Evolutionary conservation across 805 yeast genomes (phyloP).

Genomic region (Candida yuanshanica): DNA sequence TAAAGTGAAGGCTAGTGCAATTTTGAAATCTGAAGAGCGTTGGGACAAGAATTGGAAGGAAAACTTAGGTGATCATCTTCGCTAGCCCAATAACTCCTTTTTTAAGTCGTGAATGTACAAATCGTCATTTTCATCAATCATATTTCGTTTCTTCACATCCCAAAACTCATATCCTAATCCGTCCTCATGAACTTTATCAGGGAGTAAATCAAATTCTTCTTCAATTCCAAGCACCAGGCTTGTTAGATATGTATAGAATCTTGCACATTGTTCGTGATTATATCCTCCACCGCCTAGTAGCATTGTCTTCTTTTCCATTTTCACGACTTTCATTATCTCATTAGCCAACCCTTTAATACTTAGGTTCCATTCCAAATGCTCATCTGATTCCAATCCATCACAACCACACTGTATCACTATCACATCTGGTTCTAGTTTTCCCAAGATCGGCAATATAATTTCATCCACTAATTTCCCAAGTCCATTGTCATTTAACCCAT

Average conservation of each 20-base stretch:
- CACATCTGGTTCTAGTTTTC: slow-evolving; percentile 39
- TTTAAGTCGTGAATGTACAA: slow-evolving; percentile 24
- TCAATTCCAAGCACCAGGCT: slow-evolving; percentile 15
- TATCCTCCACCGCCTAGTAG: slow-evolving; percentile 80
- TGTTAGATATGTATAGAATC: slow-evolving; percentile 45
- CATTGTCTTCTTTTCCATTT: slow-evolving; percentile 32
- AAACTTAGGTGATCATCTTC: slow-evolving; percentile 17
- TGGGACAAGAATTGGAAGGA: slow-evolving; percentile 78
- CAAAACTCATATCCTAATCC: slow-evolving; percentile 48
- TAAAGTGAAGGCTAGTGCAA: slow-evolving; percentile 60
- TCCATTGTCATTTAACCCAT: slow-evolving; percentile 48
- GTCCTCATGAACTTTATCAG: slow-evolving; percentile 43
- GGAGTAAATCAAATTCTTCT: slow-evolving; percentile 40
- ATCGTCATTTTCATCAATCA: slow-evolving; percentile 27
- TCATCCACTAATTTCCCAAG: slow-evolving; percentile 33
- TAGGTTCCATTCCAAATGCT: slow-evolving; percentile 63
- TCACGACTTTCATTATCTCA: slow-evolving; percentile 27
- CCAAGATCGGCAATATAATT: slow-evolving; percentile 38
- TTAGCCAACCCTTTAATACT: slow-evolving; percentile 44
- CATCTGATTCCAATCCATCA: slow-evolving; percentile 68
- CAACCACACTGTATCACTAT: slow-evolving; percentile 67
- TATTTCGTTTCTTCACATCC: slow-evolving; percentile 31
- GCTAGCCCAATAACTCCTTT: slow-evolving; percentile 6
- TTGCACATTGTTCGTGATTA: slow-evolving; percentile 52
- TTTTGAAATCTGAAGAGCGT: slow-evolving; percentile 55